Percentiles rank a stretch among this genome's conserved stretches.
Conservation (phyloP, 257 asterid species). For the Leonotis leonurus region DNA sequence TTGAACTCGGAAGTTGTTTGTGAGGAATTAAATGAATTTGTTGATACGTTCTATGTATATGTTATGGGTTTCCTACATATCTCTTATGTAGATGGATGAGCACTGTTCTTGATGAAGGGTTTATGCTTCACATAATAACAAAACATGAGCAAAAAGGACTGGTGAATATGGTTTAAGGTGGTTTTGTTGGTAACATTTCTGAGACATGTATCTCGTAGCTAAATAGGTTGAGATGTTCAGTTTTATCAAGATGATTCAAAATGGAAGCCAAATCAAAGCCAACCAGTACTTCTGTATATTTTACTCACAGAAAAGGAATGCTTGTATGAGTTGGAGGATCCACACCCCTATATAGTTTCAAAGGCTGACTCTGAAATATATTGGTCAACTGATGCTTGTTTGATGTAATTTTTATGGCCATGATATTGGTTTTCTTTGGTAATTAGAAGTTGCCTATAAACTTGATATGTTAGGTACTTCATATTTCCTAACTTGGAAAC, state of each 20-base stretch:
- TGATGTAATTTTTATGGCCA: too few relatives aligned
- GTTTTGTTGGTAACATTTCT: not conserved
- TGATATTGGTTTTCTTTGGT: too few relatives aligned
- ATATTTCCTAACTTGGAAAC: too few relatives aligned
- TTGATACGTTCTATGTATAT: not conserved
- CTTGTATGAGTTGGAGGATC: too few relatives aligned
- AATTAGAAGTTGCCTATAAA: too few relatives aligned
- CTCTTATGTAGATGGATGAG: not conserved
- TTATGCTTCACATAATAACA: too few relatives aligned
- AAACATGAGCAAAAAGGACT: not conserved
- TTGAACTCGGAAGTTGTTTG: not conserved
- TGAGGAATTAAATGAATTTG: not conserved
- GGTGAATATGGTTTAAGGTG: not conserved
- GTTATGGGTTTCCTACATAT: not conserved
- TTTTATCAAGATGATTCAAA: not conserved
- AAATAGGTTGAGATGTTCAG: not conserved
- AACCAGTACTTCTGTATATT: too few relatives aligned
- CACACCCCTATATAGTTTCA: too few relatives aligned
- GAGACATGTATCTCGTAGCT: not conserved
- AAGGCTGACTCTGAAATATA: too few relatives aligned
- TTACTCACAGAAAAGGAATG: too few relatives aligned
- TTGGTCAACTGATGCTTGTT: too few relatives aligned
- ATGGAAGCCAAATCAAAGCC: not conserved
- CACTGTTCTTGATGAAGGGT: not conserved
- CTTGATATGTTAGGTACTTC: too few relatives aligned